A percentile compares a stretch with the other conserved stretches of the same genome.
Conservation (phyloP, 805 yeast species). For the Candida xiaguanensis region DNA sequence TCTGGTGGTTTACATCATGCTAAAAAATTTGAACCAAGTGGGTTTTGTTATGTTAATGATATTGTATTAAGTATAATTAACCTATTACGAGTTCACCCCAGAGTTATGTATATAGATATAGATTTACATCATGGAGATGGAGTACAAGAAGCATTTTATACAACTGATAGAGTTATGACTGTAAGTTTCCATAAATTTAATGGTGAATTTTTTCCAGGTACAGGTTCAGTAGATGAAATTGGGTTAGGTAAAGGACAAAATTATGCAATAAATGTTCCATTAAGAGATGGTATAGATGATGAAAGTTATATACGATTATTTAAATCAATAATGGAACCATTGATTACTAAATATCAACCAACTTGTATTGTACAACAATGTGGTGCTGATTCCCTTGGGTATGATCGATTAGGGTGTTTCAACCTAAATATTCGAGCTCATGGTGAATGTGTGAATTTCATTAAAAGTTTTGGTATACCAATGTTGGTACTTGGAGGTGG, state of each 20-base stretch:
- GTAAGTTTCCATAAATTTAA: constrained; percentile 90
- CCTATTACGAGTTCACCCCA: constrained; percentile 80
- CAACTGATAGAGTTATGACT: constrained; percentile 95
- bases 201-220: constrained; percentile 96
- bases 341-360: constrained; percentile 88
- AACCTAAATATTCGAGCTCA: constrained; percentile 89
- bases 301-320: constrained; percentile 71
- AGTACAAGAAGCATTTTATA: constrained; percentile 93
- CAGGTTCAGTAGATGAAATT: constrained; percentile 85
- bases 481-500: constrained; percentile 95
- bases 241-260: constrained; percentile 90
- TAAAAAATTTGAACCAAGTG: constrained; percentile 89
- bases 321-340: constrained; percentile 86
- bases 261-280: constrained; percentile 86
- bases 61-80: constrained; percentile 86
- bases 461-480: constrained; percentile 86
- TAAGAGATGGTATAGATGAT: constrained; percentile 94
- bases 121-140: constrained; percentile 98
- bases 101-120: constrained; percentile 90
- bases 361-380: constrained; percentile 93
- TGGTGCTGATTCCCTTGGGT: constrained; percentile 94
- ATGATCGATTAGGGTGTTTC: constrained; percentile 92
- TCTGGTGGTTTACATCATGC: constrained; percentile 98
- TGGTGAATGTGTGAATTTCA: constrained; percentile 89
- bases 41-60: constrained; percentile 93